Evolutionary conservation across 1,284 basidiomycete genomes (phyloP), one percentile per base, ranked within the genome.

Genomic region (Ganoderma multipileum): DNA sequence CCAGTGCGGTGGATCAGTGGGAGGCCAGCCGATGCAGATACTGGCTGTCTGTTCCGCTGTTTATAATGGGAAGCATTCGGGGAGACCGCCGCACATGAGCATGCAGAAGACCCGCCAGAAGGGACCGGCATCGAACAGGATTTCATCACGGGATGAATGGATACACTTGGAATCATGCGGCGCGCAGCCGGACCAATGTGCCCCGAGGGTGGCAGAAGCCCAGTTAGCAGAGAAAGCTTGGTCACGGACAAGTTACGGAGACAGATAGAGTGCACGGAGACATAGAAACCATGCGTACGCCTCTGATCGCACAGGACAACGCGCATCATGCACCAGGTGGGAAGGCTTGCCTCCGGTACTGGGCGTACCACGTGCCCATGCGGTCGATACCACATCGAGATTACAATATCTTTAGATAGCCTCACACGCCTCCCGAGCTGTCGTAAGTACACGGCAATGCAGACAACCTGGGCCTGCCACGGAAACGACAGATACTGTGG

Each of bases 381-480:
- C 33, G 61, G 28, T n/a, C 30, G 61, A 16, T 57, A 60, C 63
- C 36, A 23, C 62, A 69, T 69, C 66, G 38, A 62, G 72, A 73
- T 73, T 71, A 69, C 69, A 71, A 73, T 71, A 70, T 64, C 44
- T 63, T 65, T 71, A 68, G 72, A 73, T 68, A 71, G 63, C 60
- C 58, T 41, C 64, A 70, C 68, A 71, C 72, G 68, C 69, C 72
- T 63, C 59, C 66, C 62, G 64, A 67, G 54, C 55, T 63, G 66
- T 66, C 69, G 52, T 69, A 71, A 71, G 52, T 71, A 71, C 71
- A 68, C 59, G 64, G 63, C 65, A 69, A n/a, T 61, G 68, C 63
- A 39, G 14, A 38, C 39, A 60, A 39, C 58, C n/a, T 39, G 18
- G 23, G 26, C 58, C 36, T 60, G 38, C 38, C 38, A 41, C 12